Base-by-base conservation (phyloP, 257 asterid species). In the Gentiana straminea region DNA sequence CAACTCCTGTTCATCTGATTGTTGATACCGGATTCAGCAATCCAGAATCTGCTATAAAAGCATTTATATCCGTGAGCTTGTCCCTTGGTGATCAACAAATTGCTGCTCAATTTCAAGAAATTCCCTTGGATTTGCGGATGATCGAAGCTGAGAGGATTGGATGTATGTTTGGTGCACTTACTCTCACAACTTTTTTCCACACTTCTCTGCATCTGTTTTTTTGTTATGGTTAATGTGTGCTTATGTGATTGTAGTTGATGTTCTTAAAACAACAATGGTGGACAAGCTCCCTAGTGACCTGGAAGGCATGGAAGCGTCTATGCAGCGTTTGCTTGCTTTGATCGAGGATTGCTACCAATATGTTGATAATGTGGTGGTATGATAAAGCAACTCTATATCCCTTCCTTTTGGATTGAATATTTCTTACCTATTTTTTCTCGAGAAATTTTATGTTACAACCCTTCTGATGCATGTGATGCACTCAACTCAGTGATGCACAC, bases 271-370 rank as follows among this genome's bases (percentile, higher is more conserved):
- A 49, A 80, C 94, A 51, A 74, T 61, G 49, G 91, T 92, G 47
- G 94, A 92, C 75, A 88, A 86, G 75, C 81, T 92, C 53, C 97
- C 99, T 3, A 79, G 77, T 73, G 97, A 88, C 69, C 73, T 92
- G 46, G 97, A 92, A 71, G 99, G 97, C 70, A 92, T 88, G 94
- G 99, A 88, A 72, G 84, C 86, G 41, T 70, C 97, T n/a, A 85
- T 85, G 94, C 88, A 77, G 62, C 80, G 86, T 33, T 64, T 92
- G 75, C 86, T 88, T 72, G 82, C 89, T 75, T 76, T 92, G 5
- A 80, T 92, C 7, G 94, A 81, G 55, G 99, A 88, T 44, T 70
- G 83, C 61, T 70, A 77, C 81, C 83, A 85, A 85, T 88, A 88
- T 62, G 95, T 83, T 7, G 97, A 88, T 65, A 86, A 81, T 78